Percentiles rank a stretch among this genome's conserved stretches.
These are phyloP conservation scores for Maudiozyma bulderi DNA, from an alignment of 805 yeast genomes.

Conservation along the genomic window DNA sequence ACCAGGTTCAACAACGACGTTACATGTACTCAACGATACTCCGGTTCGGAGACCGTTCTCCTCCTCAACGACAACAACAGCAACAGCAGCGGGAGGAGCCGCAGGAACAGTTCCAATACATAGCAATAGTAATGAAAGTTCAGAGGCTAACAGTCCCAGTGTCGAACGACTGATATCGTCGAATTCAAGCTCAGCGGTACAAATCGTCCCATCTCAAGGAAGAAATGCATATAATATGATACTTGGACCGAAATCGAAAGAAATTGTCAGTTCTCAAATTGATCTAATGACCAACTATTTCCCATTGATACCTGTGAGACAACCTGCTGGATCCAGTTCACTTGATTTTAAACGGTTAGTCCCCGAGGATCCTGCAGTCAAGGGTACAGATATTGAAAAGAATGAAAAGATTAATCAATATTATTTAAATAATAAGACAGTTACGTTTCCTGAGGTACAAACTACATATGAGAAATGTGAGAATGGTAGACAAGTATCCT, in stretches of 20 bases:
- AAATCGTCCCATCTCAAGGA: conserved; percentile 13
- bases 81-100: background rate
- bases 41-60: background rate
- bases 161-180: background rate
- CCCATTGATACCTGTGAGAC: conserved; percentile 24
- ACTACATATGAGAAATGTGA: conserved; percentile 5
- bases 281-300: conserved; percentile 24
- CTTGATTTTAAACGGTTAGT: conserved; percentile 17
- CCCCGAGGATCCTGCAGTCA: conserved; percentile 9
- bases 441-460: conserved; percentile 52
- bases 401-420: conserved; percentile 47
- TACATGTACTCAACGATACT: background rate
- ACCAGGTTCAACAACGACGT: background rate
- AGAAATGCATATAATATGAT: conserved; percentile 18
- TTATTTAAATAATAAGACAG: conserved; percentile 42
- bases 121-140: background rate
- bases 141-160: background rate
- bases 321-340: conserved; percentile 5
- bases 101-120: background rate
- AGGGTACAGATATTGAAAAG: conserved; percentile 7
- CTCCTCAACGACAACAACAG: background rate
- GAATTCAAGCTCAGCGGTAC: conserved; percentile 10
- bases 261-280: conserved; percentile 17
- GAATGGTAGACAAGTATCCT: conserved; percentile 10
- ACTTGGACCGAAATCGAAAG: conserved; percentile 22